phyloP scores from a whole-genome alignment of 495 filamentous ascomycete genomes.

The Lepraria neglecta region DNA sequence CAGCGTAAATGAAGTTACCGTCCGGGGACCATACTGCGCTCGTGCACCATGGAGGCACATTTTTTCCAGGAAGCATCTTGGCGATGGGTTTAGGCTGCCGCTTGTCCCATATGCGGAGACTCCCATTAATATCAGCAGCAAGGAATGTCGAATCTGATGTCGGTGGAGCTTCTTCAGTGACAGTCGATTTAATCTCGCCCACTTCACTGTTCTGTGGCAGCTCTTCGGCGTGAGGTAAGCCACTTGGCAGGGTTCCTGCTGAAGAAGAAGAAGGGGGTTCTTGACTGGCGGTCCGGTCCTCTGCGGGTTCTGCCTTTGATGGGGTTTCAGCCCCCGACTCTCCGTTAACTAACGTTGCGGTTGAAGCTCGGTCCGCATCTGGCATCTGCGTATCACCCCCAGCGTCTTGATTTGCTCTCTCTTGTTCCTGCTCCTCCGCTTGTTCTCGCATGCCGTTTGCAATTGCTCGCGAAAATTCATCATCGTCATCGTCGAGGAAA shows the following conservation, averaged over 20 bases:
- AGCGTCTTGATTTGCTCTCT: conserved; percentile 20
- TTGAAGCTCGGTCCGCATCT: conserved; percentile 28
- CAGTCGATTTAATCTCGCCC: neutral
- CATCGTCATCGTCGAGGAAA: conserved; percentile 76
- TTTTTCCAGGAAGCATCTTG: conserved; percentile 61
- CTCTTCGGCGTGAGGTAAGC: conserved; percentile 48
- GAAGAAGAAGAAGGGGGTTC: conserved; percentile 5
- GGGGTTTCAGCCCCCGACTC: neutral
- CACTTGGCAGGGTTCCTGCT: conserved; percentile 36
- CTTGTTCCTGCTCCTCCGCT: conserved; percentile 31
- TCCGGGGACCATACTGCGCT: conserved; percentile 95
- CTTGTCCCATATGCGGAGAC: conserved; percentile 86
- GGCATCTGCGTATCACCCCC: conserved; percentile 31
- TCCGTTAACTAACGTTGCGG: conserved; percentile 10
- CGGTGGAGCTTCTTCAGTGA: conserved; percentile 26
- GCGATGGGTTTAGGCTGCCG: conserved; percentile 71
- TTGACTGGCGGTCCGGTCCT: conserved; percentile 7
- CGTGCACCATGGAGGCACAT: conserved; percentile 94
- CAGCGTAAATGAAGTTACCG: conserved; percentile 92
- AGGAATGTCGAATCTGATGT: conserved; percentile 70
- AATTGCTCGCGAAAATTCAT: conserved; percentile 78
- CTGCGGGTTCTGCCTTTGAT: neutral
- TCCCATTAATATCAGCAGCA: conserved; percentile 80
- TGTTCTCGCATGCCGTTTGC: conserved; percentile 53
- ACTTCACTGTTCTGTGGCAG: conserved; percentile 19